These are phyloP conservation scores for Atkinsonella hypoxylon DNA, from an alignment of 2,329 filamentous ascomycete species.

Conservation along the genomic window DNA sequence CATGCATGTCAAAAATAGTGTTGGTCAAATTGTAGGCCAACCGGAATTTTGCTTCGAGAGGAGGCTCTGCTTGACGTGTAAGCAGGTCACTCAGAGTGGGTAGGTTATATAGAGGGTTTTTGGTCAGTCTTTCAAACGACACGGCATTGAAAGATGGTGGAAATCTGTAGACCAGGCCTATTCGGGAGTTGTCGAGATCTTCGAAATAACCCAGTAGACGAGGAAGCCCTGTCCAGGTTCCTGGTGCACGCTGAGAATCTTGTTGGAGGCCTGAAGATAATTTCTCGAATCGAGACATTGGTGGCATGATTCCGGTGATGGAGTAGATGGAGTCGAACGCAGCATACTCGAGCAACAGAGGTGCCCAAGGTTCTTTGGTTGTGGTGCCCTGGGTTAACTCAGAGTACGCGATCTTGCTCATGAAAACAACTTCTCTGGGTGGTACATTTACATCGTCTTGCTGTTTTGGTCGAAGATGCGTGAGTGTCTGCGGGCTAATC, in stretches of 20 bases:
- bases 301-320: constrained; percentile 49
- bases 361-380: constrained; percentile 35
- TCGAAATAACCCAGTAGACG: constrained; percentile 61
- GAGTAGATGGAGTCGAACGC: constrained; percentile 51
- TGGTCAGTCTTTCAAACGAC: constrained; percentile 37
- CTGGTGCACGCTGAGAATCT: constrained; percentile 37
- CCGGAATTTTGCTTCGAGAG: constrained; percentile 64
- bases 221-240: constrained; percentile 50
- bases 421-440: constrained; percentile 34
- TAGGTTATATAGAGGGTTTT: constrained; percentile 37
- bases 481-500: constrained; percentile 43
- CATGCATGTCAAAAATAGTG: constrained; percentile 63
- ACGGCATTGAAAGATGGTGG: constrained; percentile 52
- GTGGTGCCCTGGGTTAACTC: constrained; percentile 32
- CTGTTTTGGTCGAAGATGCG: constrained; percentile 32
- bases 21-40: constrained; percentile 61
- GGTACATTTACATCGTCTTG: constrained; percentile 19
- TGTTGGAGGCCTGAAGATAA: constrained; percentile 46
- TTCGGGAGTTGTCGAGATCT: constrained; percentile 55
- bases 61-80: constrained; percentile 42
- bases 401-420: constrained; percentile 38
- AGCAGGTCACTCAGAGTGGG: constrained; percentile 45
- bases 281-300: constrained; percentile 53
- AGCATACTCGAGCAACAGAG: constrained; percentile 60
- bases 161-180: constrained; percentile 65